Percentiles rank a stretch among this genome's conserved stretches.
Conservation (phyloP, 805 yeast species). For the Cyberlindnera saturnus region DNA sequence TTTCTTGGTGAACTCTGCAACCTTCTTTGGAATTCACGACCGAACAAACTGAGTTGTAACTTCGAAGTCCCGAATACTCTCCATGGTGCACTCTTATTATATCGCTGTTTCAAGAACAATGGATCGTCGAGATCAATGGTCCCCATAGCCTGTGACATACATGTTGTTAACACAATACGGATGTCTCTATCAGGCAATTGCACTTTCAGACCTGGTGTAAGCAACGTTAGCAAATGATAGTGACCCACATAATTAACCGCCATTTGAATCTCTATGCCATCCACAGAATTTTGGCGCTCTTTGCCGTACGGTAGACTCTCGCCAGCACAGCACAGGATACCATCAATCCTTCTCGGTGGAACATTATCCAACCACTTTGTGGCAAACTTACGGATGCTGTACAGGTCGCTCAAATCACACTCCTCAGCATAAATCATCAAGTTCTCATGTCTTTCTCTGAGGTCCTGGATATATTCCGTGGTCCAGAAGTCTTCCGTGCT, state of each 20-base stretch:
- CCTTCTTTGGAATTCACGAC: slow-evolving; percentile 69
- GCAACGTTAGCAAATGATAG: slow-evolving; percentile 69
- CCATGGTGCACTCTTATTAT: slow-evolving; percentile 63
- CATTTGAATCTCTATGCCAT: slow-evolving; percentile 83
- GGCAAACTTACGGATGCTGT: slow-evolving; percentile 82
- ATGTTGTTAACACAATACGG: slow-evolving; percentile 69
- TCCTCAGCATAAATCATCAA: slow-evolving; percentile 83
- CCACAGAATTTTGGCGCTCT: slow-evolving; percentile 59
- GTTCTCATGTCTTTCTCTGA: slow-evolving; percentile 66
- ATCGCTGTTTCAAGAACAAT: slow-evolving; percentile 52
- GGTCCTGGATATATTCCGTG: slow-evolving; percentile 70
- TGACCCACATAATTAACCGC: slow-evolving; percentile 80
- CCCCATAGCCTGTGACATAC: slow-evolving; percentile 74
- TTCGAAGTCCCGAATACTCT: slow-evolving; percentile 78
- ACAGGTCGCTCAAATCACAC: slow-evolving; percentile 70
- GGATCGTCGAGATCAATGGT: slow-evolving; percentile 56
- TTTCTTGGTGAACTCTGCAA: slow-evolving; percentile 54
- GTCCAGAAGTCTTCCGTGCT: slow-evolving; percentile 66
- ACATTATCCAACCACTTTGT: slow-evolving; percentile 89
- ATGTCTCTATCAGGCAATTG: slow-evolving; percentile 97
- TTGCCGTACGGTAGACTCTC: slow-evolving; percentile 67
- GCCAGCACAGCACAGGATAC: slow-evolving; percentile 83
- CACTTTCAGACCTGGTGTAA: slow-evolving; percentile 77
- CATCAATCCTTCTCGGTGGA: slow-evolving; percentile 89
- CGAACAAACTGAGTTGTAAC: slow-evolving; percentile 66